phyloP scores from a whole-genome alignment of 306 rosid species.

The Dalbergia cultrata region DNA sequence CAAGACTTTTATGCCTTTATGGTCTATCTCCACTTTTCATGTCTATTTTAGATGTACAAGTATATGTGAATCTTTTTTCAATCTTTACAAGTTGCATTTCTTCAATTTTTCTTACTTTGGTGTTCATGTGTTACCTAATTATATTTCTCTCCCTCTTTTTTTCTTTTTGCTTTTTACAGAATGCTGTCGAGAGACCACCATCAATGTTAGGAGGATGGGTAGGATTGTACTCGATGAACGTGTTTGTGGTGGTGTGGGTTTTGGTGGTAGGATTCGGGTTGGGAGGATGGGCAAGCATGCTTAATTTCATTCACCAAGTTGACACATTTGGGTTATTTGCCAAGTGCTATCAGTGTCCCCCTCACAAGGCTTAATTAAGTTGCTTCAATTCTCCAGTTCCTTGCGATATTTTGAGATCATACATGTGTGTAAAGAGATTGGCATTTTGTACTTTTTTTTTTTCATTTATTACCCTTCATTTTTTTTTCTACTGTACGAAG shows the following conservation, averaged over 20 bases:
- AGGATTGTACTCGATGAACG: slow-evolving; percentile 76
- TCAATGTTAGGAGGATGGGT: slow-evolving; percentile 87
- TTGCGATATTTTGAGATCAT: slow-evolving; percentile 51
- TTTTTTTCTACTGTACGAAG: slow-evolving; percentile 49
- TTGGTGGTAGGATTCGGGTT: slow-evolving; percentile 93
- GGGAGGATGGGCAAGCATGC: slow-evolving; percentile 98
- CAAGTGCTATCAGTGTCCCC: slow-evolving; percentile 91
- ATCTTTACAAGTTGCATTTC: background rate
- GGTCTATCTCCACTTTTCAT: too few relatives aligned
- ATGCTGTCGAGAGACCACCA: slow-evolving; percentile 95
- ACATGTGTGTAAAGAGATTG: slow-evolving; percentile 87
- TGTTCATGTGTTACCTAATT: background rate
- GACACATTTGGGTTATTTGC: slow-evolving; percentile 87
- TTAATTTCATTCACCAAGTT: slow-evolving; percentile 83
- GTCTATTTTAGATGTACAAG: too few relatives aligned
- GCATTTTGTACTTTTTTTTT: slow-evolving; percentile 50
- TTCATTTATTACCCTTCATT: slow-evolving; percentile 5
- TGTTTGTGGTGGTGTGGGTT: slow-evolving; percentile 92
- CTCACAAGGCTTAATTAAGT: slow-evolving; percentile 77
- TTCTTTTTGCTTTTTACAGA: slow-evolving; percentile 53
- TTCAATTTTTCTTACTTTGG: background rate
- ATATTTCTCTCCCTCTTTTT: background rate
- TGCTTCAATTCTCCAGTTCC: slow-evolving; percentile 36
- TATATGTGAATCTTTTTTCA: too few relatives aligned
- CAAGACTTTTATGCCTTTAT: too few relatives aligned